Evolutionary conservation across 2,329 filamentous ascomycete genomes (phyloP).

Genomic region (Penicillium sp.): DNA sequence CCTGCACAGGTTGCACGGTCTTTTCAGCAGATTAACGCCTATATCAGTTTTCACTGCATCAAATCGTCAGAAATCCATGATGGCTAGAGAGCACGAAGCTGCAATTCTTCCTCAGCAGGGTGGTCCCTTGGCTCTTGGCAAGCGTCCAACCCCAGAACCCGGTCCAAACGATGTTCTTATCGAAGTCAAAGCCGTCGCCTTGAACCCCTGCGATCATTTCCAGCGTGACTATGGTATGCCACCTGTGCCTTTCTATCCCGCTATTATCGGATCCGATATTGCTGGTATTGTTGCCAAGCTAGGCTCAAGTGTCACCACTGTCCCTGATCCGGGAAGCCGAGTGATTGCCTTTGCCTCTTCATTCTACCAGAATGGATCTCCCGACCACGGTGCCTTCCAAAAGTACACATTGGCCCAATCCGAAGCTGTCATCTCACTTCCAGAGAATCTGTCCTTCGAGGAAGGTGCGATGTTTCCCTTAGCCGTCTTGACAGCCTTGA

Average conservation of each 20-base stretch:
- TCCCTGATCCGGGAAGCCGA: constrained; percentile 27
- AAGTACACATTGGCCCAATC: constrained; percentile 28
- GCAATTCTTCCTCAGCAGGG: constrained; percentile 1
- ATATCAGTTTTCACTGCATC: neutral
- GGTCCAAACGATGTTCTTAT: constrained; percentile 38
- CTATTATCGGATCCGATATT: neutral
- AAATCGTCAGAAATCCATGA: neutral
- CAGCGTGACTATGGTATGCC: constrained; percentile 24
- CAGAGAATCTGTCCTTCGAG: constrained; percentile 27
- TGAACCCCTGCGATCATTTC: constrained; percentile 43
- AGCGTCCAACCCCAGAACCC: neutral
- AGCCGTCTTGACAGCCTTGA: constrained; percentile 23
- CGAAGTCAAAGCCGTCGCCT: constrained; percentile 41
- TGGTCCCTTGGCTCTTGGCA: neutral
- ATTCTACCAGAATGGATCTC: constrained; percentile 13
- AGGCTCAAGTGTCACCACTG: constrained; percentile 25
- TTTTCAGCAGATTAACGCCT: neutral
- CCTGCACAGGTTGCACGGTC: neutral
- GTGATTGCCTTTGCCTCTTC: constrained; percentile 29
- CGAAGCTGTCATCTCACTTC: constrained; percentile 31
- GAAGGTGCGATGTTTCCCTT: constrained; percentile 29
- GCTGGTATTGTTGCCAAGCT: constrained; percentile 17
- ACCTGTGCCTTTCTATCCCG: constrained; percentile 23
- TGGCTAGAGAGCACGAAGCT: constrained; percentile 9
- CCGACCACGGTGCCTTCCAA: constrained; percentile 32